Percentiles rank a stretch among this genome's conserved stretches.
Conservation (phyloP, 352 stramenopile species). For the Phytophthora cactorum region DNA sequence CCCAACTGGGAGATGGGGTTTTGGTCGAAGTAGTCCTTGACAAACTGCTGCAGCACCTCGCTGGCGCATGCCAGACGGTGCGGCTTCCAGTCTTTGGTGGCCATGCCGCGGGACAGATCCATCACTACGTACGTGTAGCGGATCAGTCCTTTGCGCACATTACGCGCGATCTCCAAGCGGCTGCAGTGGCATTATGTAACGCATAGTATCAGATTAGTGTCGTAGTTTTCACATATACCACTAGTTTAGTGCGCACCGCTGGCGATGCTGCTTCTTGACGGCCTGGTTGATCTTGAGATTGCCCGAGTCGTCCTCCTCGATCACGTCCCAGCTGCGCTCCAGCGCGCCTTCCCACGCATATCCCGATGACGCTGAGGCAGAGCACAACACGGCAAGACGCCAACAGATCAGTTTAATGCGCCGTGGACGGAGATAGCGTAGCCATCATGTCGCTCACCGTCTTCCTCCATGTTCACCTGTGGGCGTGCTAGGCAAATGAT, state of each 20-base stretch:
- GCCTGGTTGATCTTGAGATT: conserved; percentile 79
- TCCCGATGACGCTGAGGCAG: conserved; percentile 44
- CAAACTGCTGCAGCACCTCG: conserved; percentile 82
- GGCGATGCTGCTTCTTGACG: conserved; percentile 72
- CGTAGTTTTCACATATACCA: neutral
- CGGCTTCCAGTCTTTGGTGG: conserved; percentile 89
- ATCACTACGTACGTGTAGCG: conserved; percentile 88
- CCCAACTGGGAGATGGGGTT: conserved; percentile 94
- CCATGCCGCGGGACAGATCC: conserved; percentile 88
- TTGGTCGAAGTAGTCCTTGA: conserved; percentile 94
- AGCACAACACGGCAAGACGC: neutral
- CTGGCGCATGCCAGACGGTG: conserved; percentile 74
- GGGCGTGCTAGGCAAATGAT: neutral
- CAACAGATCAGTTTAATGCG: conserved; percentile 10
- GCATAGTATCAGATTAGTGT: conserved; percentile 6
- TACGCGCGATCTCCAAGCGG: conserved; percentile 80
- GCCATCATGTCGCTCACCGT: conserved; percentile 16
- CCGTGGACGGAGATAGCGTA: neutral
- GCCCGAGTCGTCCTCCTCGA: conserved; percentile 84
- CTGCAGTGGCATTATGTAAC: conserved; percentile 28
- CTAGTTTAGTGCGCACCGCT: conserved; percentile 51
- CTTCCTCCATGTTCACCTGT: conserved; percentile 33
- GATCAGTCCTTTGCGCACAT: conserved; percentile 87
- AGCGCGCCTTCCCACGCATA: conserved; percentile 88
- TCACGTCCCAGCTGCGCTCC: conserved; percentile 87